Conservation (phyloP, 208 protist species). For the Leishmania tarentolae region DNA sequence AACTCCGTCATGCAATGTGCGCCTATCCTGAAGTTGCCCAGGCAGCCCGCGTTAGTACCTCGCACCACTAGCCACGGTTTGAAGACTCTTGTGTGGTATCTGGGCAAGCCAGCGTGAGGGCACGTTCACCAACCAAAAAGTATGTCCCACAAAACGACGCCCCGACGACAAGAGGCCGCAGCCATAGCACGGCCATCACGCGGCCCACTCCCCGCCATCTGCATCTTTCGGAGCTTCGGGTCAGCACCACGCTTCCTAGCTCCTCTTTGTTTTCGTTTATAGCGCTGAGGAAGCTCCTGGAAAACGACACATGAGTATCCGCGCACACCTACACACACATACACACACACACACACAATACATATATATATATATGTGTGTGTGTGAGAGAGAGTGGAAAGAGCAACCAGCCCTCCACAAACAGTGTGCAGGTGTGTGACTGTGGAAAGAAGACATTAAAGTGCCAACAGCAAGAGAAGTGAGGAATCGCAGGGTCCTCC, state of each 20-base stretch:
- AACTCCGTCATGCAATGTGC: neutral
- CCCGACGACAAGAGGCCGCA: neutral
- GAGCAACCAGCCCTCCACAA: no score
- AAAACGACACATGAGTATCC: neutral
- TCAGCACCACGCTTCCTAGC: neutral
- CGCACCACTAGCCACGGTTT: neutral
- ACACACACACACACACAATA: no score
- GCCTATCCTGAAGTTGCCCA: neutral
- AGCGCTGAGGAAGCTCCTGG: neutral
- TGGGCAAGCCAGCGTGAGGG: neutral
- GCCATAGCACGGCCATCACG: neutral
- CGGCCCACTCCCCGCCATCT: neutral
- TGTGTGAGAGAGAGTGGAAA: no score
- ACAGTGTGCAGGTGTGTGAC: no score
- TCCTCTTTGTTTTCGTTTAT: neutral
- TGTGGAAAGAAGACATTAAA: neutral
- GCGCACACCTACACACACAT: no score
- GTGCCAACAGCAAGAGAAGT: neutral
- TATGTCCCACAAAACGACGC: neutral
- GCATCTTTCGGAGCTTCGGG: neutral
- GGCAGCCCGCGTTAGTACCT: neutral
- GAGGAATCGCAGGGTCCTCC: neutral
- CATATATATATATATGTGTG: no score
- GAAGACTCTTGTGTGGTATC: neutral
- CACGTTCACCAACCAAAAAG: neutral